A percentile compares a stretch with the other conserved stretches of the same genome.
These are phyloP conservation scores for Tylopilus subfusipes DNA, from an alignment of 768 basidiomycete species.

Conservation along the genomic window DNA sequence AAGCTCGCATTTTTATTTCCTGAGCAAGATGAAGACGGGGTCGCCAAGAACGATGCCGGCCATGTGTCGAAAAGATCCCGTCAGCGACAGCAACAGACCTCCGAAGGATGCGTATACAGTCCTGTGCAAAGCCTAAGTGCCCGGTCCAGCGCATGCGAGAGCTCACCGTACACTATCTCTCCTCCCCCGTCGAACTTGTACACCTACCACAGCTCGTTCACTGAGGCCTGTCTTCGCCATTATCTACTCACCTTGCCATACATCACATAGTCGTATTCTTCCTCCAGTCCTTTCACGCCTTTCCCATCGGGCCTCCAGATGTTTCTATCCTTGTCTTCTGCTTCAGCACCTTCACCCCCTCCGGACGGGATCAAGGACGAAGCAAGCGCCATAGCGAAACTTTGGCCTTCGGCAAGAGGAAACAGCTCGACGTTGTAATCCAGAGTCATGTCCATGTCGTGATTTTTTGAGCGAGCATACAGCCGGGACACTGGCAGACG, in stretches of 20 bases:
- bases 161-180: conserved; percentile 67
- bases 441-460: conserved; percentile 87
- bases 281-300: conserved; percentile 77
- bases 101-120: conserved; percentile 97
- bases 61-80: conserved; percentile 91
- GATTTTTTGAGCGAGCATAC: conserved; percentile 84
- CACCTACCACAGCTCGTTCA: conserved; percentile 49
- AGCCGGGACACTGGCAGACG: conserved; percentile 76
- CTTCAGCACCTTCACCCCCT: conserved; percentile 50
- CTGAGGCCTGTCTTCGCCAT: background rate
- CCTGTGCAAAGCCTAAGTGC: conserved; percentile 38
- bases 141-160: background rate
- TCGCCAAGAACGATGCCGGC: conserved; percentile 90
- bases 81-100: conserved; percentile 89
- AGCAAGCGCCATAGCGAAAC: conserved; percentile 82
- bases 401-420: conserved; percentile 62
- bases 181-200: conserved; percentile 93
- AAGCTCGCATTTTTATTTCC: conserved; percentile 48
- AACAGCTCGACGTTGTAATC: conserved; percentile 95
- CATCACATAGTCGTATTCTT: conserved; percentile 99
- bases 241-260: conserved; percentile 76
- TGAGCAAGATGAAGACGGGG: conserved; percentile 84
- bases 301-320: conserved; percentile 86
- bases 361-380: conserved; percentile 64
- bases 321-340: conserved; percentile 70